A percentile compares a stretch with the other conserved stretches of the same genome.
These are phyloP conservation scores for Manihot esculenta DNA, from an alignment of 441 rosid species.

Conservation along the genomic window DNA sequence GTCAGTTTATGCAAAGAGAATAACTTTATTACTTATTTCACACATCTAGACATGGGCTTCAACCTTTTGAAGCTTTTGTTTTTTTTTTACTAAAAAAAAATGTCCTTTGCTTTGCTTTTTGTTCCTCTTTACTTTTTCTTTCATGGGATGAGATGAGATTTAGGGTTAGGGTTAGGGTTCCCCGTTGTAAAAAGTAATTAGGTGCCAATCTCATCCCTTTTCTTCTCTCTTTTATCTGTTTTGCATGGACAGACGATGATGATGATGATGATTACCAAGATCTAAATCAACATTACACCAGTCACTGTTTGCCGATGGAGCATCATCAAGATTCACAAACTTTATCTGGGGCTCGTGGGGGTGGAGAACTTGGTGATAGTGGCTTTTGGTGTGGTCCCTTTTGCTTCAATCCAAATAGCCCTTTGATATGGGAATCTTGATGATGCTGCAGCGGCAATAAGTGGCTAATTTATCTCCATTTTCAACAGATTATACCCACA, in stretches of 20 bases:
- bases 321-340: constrained; percentile 82
- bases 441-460: constrained; percentile 99
- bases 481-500: background rate
- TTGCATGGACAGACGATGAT: constrained; percentile 26
- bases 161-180: constrained; percentile 52
- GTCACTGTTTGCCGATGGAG: constrained; percentile 85
- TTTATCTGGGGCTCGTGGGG: constrained; percentile 34
- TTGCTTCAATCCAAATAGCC: constrained; percentile 23
- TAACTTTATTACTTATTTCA: constrained; percentile 22
- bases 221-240: background rate
- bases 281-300: constrained; percentile 31
- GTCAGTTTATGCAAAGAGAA: constrained; percentile 16
- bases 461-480: constrained; percentile 42
- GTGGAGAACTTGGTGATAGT: no score
- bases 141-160: constrained; percentile 2
- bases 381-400: no score
- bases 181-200: background rate
- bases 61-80: constrained; percentile 14
- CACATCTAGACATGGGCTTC: constrained; percentile 15
- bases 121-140: constrained; percentile 16
- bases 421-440: constrained; percentile 86
- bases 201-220: background rate
- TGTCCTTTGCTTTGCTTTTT: constrained; percentile 9
- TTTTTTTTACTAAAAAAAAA: background rate
- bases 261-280: constrained; percentile 26